These are phyloP conservation scores for Trypanosomatidae sp. DNA, from an alignment of 208 protist genomes.

Conservation along the genomic window DNA sequence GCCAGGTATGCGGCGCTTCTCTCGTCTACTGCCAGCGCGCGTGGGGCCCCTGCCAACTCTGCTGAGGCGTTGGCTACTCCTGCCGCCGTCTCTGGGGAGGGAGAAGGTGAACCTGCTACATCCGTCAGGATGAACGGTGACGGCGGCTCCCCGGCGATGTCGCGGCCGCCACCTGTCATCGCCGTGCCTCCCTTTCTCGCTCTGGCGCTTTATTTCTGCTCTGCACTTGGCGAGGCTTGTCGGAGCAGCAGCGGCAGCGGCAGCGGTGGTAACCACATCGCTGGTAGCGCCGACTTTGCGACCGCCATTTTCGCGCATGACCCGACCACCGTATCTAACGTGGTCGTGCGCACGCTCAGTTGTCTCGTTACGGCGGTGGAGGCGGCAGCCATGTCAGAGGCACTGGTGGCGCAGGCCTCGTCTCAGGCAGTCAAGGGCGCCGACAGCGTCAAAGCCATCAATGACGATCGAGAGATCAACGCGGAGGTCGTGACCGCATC, in stretches of 20 bases:
- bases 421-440: background rate
- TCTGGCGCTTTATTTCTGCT: slow-evolving; percentile 38
- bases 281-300: slow-evolving; percentile 26
- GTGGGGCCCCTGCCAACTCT: background rate
- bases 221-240: slow-evolving; percentile 20
- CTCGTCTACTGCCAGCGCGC: background rate
- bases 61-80: background rate
- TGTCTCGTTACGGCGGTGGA: slow-evolving; percentile 17
- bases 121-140: background rate
- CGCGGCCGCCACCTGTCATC: slow-evolving; percentile 5
- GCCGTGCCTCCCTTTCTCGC: slow-evolving; percentile 44
- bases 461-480: background rate
- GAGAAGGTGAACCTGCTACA: background rate
- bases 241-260: slow-evolving; percentile 11
- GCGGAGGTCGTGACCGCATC: background rate
- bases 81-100: background rate
- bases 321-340: slow-evolving; percentile 19
- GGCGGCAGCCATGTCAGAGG: background rate
- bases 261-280: slow-evolving; percentile 6
- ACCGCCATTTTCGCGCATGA: slow-evolving; percentile 27
- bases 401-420: background rate
- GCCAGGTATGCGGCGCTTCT: slow-evolving; percentile 17
- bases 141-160: background rate
- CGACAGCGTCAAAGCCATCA: background rate
- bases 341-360: slow-evolving; percentile 21